Base-by-base conservation (phyloP, 371 early-diverging fungal genomes). In the Rhizopus microsporus region DNA sequence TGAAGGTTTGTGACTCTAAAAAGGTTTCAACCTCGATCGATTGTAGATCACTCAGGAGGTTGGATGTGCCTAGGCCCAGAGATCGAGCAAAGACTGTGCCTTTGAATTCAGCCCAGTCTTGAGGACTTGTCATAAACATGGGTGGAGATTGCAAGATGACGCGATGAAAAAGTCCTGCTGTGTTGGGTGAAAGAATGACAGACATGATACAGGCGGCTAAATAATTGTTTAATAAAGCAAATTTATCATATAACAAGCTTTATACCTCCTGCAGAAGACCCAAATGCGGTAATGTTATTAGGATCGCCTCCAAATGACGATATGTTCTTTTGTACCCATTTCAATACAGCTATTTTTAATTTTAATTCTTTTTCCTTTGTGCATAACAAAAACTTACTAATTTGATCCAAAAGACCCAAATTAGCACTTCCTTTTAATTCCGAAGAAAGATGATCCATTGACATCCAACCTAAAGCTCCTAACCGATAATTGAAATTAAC, bases 401-500 rank as follows among this genome's bases (percentile, higher is more conserved):
- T 66, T 57, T 71, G 69, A 61, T 75, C 75, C 6, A 69, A 45
- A 16, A 75, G 35, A 2, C 75, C 75, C 44, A 65, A 52, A 49
- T 75, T 75, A 3, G 60, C 59, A 12, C 60, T 54, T 0, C 57
- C 65, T 39, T 68, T 57, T 5, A 67, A 59, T 4, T 67, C 67
- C 13, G 54, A 7, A 6, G 71, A 67, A 6, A 71, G 13, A 44
- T 71, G 71, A 32, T 63, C 67, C 64, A 71, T 56, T 0, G 64
- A 30, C 56, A 68, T 66, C 62, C 69, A 75, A 0, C 75, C 75
- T 2, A 75, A 46, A 0, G 75, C 65, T 3, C 75, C 71, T 12
- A 75, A 49, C 34, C 75, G 56, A 45, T 75, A 75, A 31, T 75
- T 75, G 44, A 75, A 71, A 23, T 69, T 66, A 0, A 75, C 75